A percentile compares a stretch with the other conserved stretches of the same genome.
These are phyloP conservation scores for Biscutella laevigata DNA, from an alignment of 441 rosid genomes.

Conservation along the genomic window DNA sequence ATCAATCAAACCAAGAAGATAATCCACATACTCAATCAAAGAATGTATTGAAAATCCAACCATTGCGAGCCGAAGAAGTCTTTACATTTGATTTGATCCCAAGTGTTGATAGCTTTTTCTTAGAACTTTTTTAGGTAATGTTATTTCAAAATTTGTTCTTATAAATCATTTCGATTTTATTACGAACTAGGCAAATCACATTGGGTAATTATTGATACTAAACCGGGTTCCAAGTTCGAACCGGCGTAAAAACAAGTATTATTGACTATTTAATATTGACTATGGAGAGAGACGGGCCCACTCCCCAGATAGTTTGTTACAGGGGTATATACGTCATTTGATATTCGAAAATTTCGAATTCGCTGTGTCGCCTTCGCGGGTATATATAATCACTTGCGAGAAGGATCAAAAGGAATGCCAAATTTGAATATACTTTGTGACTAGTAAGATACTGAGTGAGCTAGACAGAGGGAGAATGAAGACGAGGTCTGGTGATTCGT, in stretches of 20 bases:
- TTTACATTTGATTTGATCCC: slow-evolving; percentile 6
- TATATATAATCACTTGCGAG: slow-evolving; percentile 17
- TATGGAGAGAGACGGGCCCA: too few relatives aligned
- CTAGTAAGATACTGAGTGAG: slow-evolving; percentile 12
- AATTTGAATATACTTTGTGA: neutral
- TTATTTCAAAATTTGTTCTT: neutral
- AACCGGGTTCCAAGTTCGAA: slow-evolving; percentile 2
- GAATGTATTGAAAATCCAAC: too few relatives aligned
- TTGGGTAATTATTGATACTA: too few relatives aligned
- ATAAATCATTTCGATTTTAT: neutral
- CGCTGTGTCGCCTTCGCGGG: slow-evolving; percentile 21
- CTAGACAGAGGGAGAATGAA: slow-evolving; percentile 18
- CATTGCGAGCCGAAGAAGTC: slow-evolving; percentile 7
- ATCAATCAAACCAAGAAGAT: too few relatives aligned
- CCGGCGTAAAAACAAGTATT: too few relatives aligned
- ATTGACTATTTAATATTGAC: too few relatives aligned
- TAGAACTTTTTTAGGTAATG: neutral
- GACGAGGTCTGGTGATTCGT: slow-evolving; percentile 10
- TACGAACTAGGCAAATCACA: neutral
- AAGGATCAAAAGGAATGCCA: slow-evolving; percentile 7
- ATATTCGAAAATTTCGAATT: slow-evolving; percentile 8
- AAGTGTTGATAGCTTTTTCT: neutral
- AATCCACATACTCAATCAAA: too few relatives aligned
- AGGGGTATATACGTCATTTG: too few relatives aligned
- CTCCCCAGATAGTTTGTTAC: slow-evolving; percentile 28